A percentile compares a stretch with the other conserved stretches of the same genome.
Conservation (phyloP, 164 flowering plant genomes). For the Houttuynia cordata region DNA sequence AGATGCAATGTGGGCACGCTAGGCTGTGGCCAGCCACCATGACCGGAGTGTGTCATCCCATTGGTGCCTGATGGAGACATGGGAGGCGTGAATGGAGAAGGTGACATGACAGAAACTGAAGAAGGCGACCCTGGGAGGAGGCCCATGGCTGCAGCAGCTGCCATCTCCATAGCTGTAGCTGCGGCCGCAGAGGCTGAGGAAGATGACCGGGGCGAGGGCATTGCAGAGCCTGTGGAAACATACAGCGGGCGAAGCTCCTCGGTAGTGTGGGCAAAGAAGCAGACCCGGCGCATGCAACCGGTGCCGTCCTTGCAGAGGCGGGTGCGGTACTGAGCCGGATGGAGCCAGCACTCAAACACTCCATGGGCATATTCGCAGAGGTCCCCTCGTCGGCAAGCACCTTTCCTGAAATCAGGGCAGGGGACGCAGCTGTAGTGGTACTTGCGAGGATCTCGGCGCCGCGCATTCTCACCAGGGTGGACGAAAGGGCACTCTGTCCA, state of each 20-base stretch:
- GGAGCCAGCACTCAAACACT: slow-evolving; percentile 96
- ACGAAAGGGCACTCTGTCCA: slow-evolving; percentile 99
- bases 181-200: slow-evolving; percentile 37
- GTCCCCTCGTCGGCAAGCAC: slow-evolving; percentile 83
- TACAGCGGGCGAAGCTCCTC: slow-evolving; percentile 85
- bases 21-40: slow-evolving; percentile 60
- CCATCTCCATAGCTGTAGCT: slow-evolving; percentile 44
- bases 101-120: slow-evolving; percentile 51
- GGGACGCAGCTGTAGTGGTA: slow-evolving; percentile 96
- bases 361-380: slow-evolving; percentile 97
- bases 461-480: slow-evolving; percentile 94
- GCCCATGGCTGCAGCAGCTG: slow-evolving; percentile 64
- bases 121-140: slow-evolving; percentile 78
- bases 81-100: slow-evolving; percentile 75
- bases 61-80: slow-evolving; percentile 65
- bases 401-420: slow-evolving; percentile 92
- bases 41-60: slow-evolving; percentile 45
- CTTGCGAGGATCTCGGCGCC: slow-evolving; percentile 88
- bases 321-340: slow-evolving; percentile 91
- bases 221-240: slow-evolving; percentile 83
- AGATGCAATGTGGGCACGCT: slow-evolving; percentile 82
- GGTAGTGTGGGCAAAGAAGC: slow-evolving; percentile 85
- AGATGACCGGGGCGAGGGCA: slow-evolving; percentile 75
- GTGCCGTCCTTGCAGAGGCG: slow-evolving; percentile 90
- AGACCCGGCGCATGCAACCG: slow-evolving; percentile 60